Conservation (phyloP, 805 yeast species). For the Wickerhamomyces chambardii region DNA sequence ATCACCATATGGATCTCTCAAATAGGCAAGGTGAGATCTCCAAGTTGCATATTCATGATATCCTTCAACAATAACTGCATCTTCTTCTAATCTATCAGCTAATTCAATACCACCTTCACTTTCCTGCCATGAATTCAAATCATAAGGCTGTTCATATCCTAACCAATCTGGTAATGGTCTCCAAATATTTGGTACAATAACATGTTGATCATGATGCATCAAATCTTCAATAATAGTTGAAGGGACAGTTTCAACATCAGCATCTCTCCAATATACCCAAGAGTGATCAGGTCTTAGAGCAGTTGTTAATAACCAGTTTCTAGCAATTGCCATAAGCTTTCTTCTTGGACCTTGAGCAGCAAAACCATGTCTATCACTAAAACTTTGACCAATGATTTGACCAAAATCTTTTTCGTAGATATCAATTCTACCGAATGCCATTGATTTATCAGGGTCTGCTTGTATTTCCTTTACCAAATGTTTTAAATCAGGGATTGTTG, state of each 20-base stretch:
- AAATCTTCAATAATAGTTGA: constrained; percentile 80
- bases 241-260: constrained; percentile 91
- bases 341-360: constrained; percentile 95
- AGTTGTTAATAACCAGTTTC: constrained; percentile 87
- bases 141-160: constrained; percentile 80
- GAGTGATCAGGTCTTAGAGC: constrained; percentile 89
- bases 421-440: constrained; percentile 77
- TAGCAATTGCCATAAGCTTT: constrained; percentile 90
- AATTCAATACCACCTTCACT: constrained; percentile 72
- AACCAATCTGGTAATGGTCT: constrained; percentile 83
- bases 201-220: constrained; percentile 87
- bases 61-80: constrained; percentile 96
- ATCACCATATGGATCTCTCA: constrained; percentile 92
- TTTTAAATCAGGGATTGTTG: constrained; percentile 66
- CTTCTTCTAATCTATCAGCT: constrained; percentile 77
- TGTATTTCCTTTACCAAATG: constrained; percentile 55
- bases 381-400: constrained; percentile 86
- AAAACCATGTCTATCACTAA: constrained; percentile 90
- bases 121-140: constrained; percentile 81
- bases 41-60: constrained; percentile 96
- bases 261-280: constrained; percentile 97
- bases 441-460: constrained; percentile 45
- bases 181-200: constrained; percentile 94
- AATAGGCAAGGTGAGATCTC: constrained; percentile 94
- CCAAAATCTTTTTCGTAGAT: constrained; percentile 91